phyloP scores from a whole-genome alignment of 139 green algal genomes.

The Klebsormidium nitens region DNA sequence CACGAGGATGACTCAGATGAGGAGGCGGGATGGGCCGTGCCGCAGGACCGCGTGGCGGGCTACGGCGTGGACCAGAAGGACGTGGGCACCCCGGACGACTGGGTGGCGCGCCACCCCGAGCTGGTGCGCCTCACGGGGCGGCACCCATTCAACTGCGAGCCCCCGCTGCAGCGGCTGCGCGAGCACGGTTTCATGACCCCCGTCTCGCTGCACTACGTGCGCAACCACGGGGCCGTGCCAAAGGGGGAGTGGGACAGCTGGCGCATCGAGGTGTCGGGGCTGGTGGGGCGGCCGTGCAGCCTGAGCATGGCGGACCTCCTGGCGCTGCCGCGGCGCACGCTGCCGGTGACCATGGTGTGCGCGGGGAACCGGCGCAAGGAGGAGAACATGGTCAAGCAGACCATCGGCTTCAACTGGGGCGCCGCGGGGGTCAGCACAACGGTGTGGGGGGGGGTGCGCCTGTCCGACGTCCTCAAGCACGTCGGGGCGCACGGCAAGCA shows the following conservation, averaged over 20 bases:
- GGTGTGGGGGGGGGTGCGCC: slow-evolving; percentile 86
- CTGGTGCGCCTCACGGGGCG: slow-evolving; percentile 83
- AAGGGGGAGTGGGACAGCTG: slow-evolving; percentile 52
- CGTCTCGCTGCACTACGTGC: slow-evolving; percentile 67
- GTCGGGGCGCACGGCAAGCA: slow-evolving; percentile 4
- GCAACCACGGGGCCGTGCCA: slow-evolving; percentile 89
- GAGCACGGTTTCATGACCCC: slow-evolving; percentile 74
- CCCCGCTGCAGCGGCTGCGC: slow-evolving; percentile 71
- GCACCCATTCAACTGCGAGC: slow-evolving; percentile 96
- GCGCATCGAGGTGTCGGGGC: slow-evolving; percentile 58
- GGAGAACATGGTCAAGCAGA: slow-evolving; percentile 98
- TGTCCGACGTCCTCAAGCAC: slow-evolving; percentile 72
- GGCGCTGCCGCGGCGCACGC: slow-evolving; percentile 58
- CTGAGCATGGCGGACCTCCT: slow-evolving; percentile 90
- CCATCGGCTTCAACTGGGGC: slow-evolving; percentile 89
- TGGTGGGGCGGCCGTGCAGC: slow-evolving; percentile 60
- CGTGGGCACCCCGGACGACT: slow-evolving; percentile 65
- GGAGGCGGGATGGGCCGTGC: no score
- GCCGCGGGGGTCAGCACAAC: slow-evolving; percentile 53
- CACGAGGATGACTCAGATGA: no score
- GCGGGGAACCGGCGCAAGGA: slow-evolving; percentile 95
- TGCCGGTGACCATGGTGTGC: slow-evolving; percentile 77
- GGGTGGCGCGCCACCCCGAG: slow-evolving; percentile 73
- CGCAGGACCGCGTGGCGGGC: no score
- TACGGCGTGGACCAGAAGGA: slow-evolving; percentile 61